Base-by-base conservation (phyloP, 108 stramenopile species). In the Nitzschia palea region DNA sequence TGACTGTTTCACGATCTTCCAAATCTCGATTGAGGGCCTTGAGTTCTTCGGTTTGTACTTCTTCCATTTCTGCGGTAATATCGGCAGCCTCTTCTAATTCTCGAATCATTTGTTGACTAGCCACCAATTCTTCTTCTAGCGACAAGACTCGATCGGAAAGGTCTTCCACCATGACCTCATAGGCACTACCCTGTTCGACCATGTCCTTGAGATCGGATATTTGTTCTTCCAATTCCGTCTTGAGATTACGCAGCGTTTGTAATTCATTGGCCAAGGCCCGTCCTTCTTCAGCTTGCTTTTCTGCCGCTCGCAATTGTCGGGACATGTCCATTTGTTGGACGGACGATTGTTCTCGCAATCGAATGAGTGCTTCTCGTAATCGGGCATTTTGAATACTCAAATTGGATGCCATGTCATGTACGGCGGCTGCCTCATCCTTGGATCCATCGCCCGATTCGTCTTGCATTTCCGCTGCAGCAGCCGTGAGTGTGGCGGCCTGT, bases 31-130 rank as follows among this genome's bases (percentile, higher is more conserved):
- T 79, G n/a, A 87, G 31, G 31, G 82, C 79, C 62, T 91, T 95
- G 31, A 87, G 60, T 63, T 95, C 93, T 40, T 95, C 93, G 0
- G 79, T 73, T 65, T 91, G 90, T 4, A 91, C 90, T 83, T 95
- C 93, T 77, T 95, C 93, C 89, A 95, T 90, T 78, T 95, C 93
- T 0, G 88, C 89, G 9, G 87, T 86, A 44, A 95, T 76, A 43
- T 95, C 93, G n/a, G 88, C 88, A 69, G 79, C 86, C 59, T 95
- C 93, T 66, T 95, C 93, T 80, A 91, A 44, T 55, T 95, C 93
- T 8, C 84, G 71, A 33, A 91, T 79, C 20, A 78, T 78, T 32
- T 80, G 52, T 37, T 82, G 69, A 43, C 84, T 71, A 43, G 73
- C 51, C 34, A 82, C 70, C 22, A 84, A 76, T 29, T 78, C 78